Evolutionary conservation across 1,284 basidiomycete genomes (phyloP), one percentile per base, ranked within the genome.

Genomic region (Apiotrichum veenhuisii): DNA sequence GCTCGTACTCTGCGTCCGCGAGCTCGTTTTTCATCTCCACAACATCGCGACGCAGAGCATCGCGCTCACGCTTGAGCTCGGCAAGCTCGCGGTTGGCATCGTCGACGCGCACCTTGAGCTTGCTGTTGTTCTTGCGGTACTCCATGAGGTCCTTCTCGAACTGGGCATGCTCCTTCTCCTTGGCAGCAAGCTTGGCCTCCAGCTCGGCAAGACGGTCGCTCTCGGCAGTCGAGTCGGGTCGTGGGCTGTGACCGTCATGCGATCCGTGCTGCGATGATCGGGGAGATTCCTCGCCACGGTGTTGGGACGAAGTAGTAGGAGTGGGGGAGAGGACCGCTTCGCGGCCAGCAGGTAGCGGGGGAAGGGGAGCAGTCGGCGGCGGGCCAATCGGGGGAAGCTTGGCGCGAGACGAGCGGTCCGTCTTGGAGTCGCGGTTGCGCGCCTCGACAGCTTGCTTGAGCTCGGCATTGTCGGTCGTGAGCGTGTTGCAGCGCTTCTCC

Each of bases 381-480:
- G 73, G 73, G 20, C 71, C 71, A 47, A 70, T 70, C 20, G 73
- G 73, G 11, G 73, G 73, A 5, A 62, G 55, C 58, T 58, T 61
- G 18, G 61, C 58, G 27, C 62, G 49, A 34, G 55, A 65, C n/a
- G 48, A 36, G 41, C 61, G 52, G 38, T 53, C 45, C 25, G 17
- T 20, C 57, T 54, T 70, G 57, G 47, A 71, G 62, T 55, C 72
- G 66, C 44, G 59, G 46, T 52, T 65, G 63, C 26, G 55, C 10
- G 25, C 14, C 8, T 46, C 44, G 27, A 33, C 26, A 7, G 18
- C 8, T 54, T 70, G 65, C 46, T 68, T 61, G 36, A 66, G 63
- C 48, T 58, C 50, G 48, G 54, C 55, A 23, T 57, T 57, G 47
- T 55, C 58, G 18, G 57, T 49, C 12, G 45, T 20, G 17, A 63